phyloP scores from a whole-genome alignment of 1,284 basidiomycete genomes.

The Butyriboletus appendiculatus region DNA sequence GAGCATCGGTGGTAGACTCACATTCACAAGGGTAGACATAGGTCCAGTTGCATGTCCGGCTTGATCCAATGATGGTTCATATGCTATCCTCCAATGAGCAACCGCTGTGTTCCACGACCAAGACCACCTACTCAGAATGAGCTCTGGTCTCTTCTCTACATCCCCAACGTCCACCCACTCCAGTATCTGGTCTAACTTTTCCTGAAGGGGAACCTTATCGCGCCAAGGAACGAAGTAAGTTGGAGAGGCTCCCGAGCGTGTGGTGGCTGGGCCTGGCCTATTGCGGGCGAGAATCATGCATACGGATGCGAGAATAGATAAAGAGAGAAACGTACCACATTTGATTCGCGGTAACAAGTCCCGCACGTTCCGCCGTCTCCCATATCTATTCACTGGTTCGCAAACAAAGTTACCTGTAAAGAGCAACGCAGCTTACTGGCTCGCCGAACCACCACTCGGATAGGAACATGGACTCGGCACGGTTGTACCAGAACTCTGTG shows the following conservation, averaged over 20 bases:
- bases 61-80: slow-evolving; percentile 78
- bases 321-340: slow-evolving; percentile 71
- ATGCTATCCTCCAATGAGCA: slow-evolving; percentile 46
- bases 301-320: neutral
- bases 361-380: slow-evolving; percentile 79
- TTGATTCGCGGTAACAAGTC: slow-evolving; percentile 78
- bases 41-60: slow-evolving; percentile 83
- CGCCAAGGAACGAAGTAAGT: slow-evolving; percentile 79
- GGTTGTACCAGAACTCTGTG: slow-evolving; percentile 72
- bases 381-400: slow-evolving; percentile 62
- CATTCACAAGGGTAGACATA: slow-evolving; percentile 69
- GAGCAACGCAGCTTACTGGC: slow-evolving; percentile 54
- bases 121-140: slow-evolving; percentile 65
- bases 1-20: slow-evolving; percentile 34
- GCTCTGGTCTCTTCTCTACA: slow-evolving; percentile 67
- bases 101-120: neutral
- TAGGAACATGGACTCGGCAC: slow-evolving; percentile 60
- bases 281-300: neutral
- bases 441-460: slow-evolving; percentile 86
- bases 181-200: slow-evolving; percentile 75
- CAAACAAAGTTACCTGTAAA: neutral
- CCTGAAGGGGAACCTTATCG: slow-evolving; percentile 52
- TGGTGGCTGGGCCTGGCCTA: slow-evolving; percentile 83
- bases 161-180: slow-evolving; percentile 74
- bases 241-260: slow-evolving; percentile 60